Conservation (phyloP, 1,284 basidiomycete species). For the Pseudozyma tsukubaensis region DNA sequence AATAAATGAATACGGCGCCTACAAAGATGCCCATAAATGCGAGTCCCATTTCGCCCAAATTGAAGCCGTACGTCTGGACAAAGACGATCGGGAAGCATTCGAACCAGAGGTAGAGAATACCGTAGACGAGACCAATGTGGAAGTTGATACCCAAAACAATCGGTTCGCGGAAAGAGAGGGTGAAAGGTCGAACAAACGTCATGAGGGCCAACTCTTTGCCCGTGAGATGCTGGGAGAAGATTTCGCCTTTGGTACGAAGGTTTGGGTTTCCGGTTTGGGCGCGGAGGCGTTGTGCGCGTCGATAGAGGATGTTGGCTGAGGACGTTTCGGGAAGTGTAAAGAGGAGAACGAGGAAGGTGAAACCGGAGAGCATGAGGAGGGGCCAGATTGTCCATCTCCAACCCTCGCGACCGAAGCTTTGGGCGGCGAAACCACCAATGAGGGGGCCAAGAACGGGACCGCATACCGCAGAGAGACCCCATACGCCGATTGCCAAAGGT, state of each 20-base stretch:
- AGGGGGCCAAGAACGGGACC: slow-evolving; percentile 57
- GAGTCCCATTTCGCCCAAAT: slow-evolving; percentile 48
- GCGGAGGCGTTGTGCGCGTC: slow-evolving; percentile 68
- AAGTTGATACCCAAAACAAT: slow-evolving; percentile 51
- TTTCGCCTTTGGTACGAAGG: slow-evolving; percentile 67
- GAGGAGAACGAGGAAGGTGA: slow-evolving; percentile 51
- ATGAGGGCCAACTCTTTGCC: slow-evolving; percentile 50
- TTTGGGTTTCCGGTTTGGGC: slow-evolving; percentile 68
- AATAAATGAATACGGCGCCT: slow-evolving; percentile 42
- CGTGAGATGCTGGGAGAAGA: slow-evolving; percentile 49
- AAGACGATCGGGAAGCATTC: slow-evolving; percentile 60
- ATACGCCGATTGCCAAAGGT: slow-evolving; percentile 48
- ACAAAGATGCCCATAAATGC: slow-evolving; percentile 57
- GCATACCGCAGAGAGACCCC: slow-evolving; percentile 49
- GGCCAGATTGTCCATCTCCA: slow-evolving; percentile 68
- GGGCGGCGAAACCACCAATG: slow-evolving; percentile 54
- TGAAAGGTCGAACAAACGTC: slow-evolving; percentile 59
- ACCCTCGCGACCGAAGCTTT: slow-evolving; percentile 32
- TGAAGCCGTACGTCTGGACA: slow-evolving; percentile 58
- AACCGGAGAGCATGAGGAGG: slow-evolving; percentile 67
- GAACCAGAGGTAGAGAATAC: slow-evolving; percentile 48
- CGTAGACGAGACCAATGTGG: slow-evolving; percentile 56
- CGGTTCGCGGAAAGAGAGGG: slow-evolving; percentile 51
- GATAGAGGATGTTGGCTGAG: slow-evolving; percentile 66
- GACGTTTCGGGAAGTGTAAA: slow-evolving; percentile 69